phyloP scores from a whole-genome alignment of 768 basidiomycete species.

The Neoboletus magnificus region DNA sequence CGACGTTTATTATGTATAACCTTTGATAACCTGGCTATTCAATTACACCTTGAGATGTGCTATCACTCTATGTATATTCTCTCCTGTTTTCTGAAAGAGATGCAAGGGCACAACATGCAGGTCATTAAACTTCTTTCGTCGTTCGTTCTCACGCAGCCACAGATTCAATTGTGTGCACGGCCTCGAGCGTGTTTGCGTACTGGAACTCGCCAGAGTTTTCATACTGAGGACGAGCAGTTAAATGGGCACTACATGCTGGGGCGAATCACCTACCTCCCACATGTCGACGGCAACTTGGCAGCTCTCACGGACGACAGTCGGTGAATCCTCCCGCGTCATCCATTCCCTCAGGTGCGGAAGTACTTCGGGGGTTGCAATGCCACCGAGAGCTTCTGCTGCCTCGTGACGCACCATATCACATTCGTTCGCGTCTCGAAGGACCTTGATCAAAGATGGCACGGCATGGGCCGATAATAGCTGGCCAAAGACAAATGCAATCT shows the following conservation, averaged over 20 bases:
- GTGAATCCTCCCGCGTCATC: constrained; percentile 73
- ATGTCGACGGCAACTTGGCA: constrained; percentile 96
- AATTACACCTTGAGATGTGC: background rate
- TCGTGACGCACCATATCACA: constrained; percentile 98
- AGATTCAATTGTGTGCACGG: constrained; percentile 5
- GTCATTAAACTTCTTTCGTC: background rate
- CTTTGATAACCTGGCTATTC: background rate
- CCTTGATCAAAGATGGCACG: constrained; percentile 77
- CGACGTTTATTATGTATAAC: background rate
- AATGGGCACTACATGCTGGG: background rate
- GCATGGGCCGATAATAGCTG: constrained; percentile 88
- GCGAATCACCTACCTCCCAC: constrained; percentile 71
- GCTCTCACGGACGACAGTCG: constrained; percentile 89
- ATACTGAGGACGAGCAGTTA: constrained; percentile 42
- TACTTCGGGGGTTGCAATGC: constrained; percentile 91
- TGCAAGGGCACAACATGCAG: background rate
- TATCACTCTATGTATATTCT: background rate
- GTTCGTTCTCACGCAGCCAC: constrained; percentile 11
- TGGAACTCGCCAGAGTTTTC: constrained; percentile 82
- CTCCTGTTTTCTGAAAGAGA: background rate
- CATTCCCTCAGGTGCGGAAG: constrained; percentile 84
- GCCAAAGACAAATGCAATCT: constrained; percentile 97
- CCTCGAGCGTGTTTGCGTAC: constrained; percentile 57
- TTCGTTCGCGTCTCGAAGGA: constrained; percentile 70
- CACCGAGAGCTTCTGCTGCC: constrained; percentile 97